Evolutionary conservation across 148 eudicot genomes (phyloP).

Genomic region (Amaranthus cruentus): DNA sequence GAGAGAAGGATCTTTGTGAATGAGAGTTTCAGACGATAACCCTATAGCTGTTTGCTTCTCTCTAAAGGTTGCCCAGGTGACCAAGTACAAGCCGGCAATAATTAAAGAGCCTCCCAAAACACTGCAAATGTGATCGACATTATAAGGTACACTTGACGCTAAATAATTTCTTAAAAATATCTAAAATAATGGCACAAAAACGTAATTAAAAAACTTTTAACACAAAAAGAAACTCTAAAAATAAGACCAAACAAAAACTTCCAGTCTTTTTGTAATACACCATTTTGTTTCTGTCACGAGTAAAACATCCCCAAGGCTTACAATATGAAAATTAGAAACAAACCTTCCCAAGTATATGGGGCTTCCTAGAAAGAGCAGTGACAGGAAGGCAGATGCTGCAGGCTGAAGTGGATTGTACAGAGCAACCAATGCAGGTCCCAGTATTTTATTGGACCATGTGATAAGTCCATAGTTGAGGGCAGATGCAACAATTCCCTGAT

Average conservation of each 20-base stretch:
- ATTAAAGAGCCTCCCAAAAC: conserved; percentile 75
- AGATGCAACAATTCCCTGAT: conserved; percentile 74
- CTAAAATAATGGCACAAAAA: neutral
- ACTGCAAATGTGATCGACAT: conserved; percentile 39
- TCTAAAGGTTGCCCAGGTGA: conserved; percentile 78
- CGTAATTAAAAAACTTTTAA: neutral
- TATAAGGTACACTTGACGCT: neutral
- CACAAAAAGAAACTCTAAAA: neutral
- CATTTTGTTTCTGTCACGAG: neutral
- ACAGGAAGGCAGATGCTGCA: conserved; percentile 69
- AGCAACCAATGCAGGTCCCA: conserved; percentile 88
- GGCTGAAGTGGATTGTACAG: conserved; percentile 90
- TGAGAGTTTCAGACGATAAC: conserved; percentile 53
- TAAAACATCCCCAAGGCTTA: neutral
- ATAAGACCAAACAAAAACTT: neutral
- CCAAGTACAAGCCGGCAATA: conserved; percentile 83
- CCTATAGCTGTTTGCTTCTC: conserved; percentile 50
- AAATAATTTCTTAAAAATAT: neutral
- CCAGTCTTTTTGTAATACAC: neutral
- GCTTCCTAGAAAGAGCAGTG: conserved; percentile 72
- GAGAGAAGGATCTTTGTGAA: conserved; percentile 41
- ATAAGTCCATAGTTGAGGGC: conserved; percentile 72
- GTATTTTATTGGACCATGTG: conserved; percentile 81
- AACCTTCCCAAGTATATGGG: conserved; percentile 86
- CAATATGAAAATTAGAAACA: conserved; percentile 11